Evolutionary conservation across 306 rosid genomes (phyloP).

Genomic region (Medicago ruthenica): DNA sequence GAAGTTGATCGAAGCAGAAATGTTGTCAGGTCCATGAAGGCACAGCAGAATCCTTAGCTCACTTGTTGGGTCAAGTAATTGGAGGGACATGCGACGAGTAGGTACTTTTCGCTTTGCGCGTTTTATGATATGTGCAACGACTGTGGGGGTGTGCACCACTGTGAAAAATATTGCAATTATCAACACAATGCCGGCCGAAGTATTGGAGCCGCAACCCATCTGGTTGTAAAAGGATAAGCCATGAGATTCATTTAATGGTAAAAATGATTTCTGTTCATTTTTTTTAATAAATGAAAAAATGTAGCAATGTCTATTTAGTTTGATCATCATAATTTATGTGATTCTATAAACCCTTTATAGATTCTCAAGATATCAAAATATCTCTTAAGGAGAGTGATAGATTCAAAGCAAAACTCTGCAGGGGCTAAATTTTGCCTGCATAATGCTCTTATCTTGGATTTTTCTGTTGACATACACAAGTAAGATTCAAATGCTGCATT

Average conservation of each 20-base stretch:
- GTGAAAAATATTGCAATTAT: slow-evolving; percentile 68
- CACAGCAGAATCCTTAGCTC: slow-evolving; percentile 72
- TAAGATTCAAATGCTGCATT: neutral
- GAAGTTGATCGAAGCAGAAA: slow-evolving; percentile 66
- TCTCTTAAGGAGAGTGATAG: too few species aligned
- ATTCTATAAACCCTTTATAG: too few species aligned
- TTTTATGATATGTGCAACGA: slow-evolving; percentile 77
- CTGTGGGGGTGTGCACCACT: slow-evolving; percentile 67
- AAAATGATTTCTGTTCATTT: slow-evolving; percentile 12
- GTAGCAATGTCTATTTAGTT: neutral
- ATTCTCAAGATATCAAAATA: too few species aligned
- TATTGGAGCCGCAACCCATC: slow-evolving; percentile 54
- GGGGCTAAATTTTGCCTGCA: too few species aligned
- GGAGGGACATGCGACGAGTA: slow-evolving; percentile 74
- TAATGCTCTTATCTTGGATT: too few species aligned
- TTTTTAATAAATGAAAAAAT: neutral
- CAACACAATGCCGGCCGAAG: slow-evolving; percentile 61
- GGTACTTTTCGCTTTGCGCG: slow-evolving; percentile 78
- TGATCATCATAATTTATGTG: neutral
- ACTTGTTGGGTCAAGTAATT: slow-evolving; percentile 64
- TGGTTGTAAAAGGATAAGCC: slow-evolving; percentile 35
- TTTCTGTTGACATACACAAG: too few species aligned
- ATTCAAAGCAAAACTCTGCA: too few species aligned
- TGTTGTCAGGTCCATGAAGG: slow-evolving; percentile 73
- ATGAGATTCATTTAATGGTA: slow-evolving; percentile 38